Base-by-base conservation (phyloP, 768 basidiomycete species). In the Galerina marginata region DNA sequence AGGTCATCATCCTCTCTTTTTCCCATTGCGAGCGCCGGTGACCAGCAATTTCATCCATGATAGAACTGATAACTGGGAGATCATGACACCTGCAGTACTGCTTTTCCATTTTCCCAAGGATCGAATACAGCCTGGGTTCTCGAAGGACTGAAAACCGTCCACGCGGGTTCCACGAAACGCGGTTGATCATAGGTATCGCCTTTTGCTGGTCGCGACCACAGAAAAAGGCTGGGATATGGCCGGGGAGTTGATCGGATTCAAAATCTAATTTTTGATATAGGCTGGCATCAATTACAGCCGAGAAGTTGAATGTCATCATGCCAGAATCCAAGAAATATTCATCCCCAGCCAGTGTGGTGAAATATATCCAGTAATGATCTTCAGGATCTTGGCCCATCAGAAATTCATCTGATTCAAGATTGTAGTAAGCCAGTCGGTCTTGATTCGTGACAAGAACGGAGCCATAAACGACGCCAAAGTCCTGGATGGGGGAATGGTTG, bases 311-410 rank as follows among this genome's bases (percentile, higher is more conserved):
- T 5, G 75, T 73, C 64, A 74, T 79, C 77, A 82, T 77, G 40
- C 67, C 71, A 42, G 72, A 72, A 54, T 83, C 81, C 38, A 84
- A 65, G 15, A 69, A 68, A 26, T 82, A 59, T 25, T 79, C 74
- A 51, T 82, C 74, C 2, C 80, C 81, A 3, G 72, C 62, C 1
- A 79, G 59, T 1, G 78, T 81, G 7, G 66, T 79, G 73, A 83
- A 82, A 62, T 81, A 84, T 7, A 83, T 70, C 81, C 81, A 83
- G 61, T 82, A 82, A 59, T 82, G 81, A 16, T 82, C 77, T 26
- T 77, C 59, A 1, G 81, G 79, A 61, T 81, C 75, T 50, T 81
- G 81, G 3, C 78, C 75, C 46, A 69, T 67, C 23, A 58, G 47
- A 33, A 76, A 70, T 1, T 58, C 65, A 6, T 65, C 51, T 2